These are phyloP conservation scores for Thinopyrum elongatum DNA, from an alignment of 176 grass and related monocot species.

Conservation along the genomic window DNA sequence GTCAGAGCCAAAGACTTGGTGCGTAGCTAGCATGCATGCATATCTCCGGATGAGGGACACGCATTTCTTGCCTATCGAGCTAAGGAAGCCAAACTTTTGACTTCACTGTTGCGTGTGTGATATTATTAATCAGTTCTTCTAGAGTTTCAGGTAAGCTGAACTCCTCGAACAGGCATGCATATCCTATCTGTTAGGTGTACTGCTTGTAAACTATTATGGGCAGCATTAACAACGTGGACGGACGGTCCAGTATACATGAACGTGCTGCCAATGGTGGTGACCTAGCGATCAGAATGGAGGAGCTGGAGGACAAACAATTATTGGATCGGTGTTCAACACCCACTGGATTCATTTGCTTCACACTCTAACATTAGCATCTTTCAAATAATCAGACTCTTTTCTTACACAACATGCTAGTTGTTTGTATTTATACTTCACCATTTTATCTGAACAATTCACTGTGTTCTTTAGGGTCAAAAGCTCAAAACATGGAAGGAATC, in stretches of 20 bases:
- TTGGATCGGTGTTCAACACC: neutral
- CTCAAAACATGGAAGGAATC: neutral
- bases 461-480: neutral
- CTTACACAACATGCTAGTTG: neutral
- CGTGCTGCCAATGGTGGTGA: neutral
- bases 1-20: neutral
- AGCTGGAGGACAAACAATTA: constrained; percentile 2
- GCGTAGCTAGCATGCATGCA: neutral
- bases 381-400: neutral
- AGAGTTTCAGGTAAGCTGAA: neutral
- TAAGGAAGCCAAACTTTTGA: constrained; percentile 35
- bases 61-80: neutral
- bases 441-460: neutral
- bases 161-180: neutral
- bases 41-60: neutral
- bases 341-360: neutral
- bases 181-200: constrained; percentile 14
- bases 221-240: neutral
- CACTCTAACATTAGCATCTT: neutral
- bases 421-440: neutral
- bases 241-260: neutral
- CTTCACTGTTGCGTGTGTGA: neutral
- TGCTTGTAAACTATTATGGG: constrained; percentile 5
- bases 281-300: neutral
- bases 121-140: neutral